Evolutionary conservation across 192 early-diverging fungal genomes (phyloP), one percentile per base, ranked within the genome.

Genomic region (Dissophora ornata): DNA sequence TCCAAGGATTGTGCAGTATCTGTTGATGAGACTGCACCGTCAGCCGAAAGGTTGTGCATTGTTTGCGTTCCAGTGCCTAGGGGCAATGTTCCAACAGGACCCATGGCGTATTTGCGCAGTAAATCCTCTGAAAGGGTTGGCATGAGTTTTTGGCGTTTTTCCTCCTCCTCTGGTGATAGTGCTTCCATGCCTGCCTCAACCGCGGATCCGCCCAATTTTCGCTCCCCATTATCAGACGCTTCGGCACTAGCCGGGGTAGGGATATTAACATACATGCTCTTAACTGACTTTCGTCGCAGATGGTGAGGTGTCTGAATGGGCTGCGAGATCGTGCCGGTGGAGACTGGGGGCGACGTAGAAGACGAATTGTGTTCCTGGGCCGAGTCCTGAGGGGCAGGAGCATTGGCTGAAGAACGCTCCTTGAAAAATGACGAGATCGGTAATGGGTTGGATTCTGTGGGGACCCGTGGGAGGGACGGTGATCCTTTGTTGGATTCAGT

Each of bases 231-330:
- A 30, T 54, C 61, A 18, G 28, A 6, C 10, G 47, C 10, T 3
- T 62, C 69, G 12, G 16, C 47, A 38, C 51, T 47, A 2, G 42
- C 16, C 11, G 71, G 71, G 8, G 54, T 74, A 1, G 71, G 71
- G 40, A 74, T 60, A 18, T 74, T 74, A 57, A 74, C 71, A 21
- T 74, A 74, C 71, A 74, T 74, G 34, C 71, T 74, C 34, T 74
- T 74, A 57, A 74, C 62, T 16, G 71, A 74, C 55, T 74, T 74
- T 29, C 71, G 62, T 2, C 71, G 61, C 1, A 74, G 25, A 53
- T 74, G 71, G 3, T 60, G 71, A 4, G 56, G 62, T 0, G 48
- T 74, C 48, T 59, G 32, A 29, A 52, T 63, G 22, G 61, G 22
- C 7, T 57, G 61, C 4, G 70, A 57, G 49, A 16, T 41, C 15